Base-by-base conservation (phyloP, 805 yeast species). In the Candida sithepensis region DNA sequence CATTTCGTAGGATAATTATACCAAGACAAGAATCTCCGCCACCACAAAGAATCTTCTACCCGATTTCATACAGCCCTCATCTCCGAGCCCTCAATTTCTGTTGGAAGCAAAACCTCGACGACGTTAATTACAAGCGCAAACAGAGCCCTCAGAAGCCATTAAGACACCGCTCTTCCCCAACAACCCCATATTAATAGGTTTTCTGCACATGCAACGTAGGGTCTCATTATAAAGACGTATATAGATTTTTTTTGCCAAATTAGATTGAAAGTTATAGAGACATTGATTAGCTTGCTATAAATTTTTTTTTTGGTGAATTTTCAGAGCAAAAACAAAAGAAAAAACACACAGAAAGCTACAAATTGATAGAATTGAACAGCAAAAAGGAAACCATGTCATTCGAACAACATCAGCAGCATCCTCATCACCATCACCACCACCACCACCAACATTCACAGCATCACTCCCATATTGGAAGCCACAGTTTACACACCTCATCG, bases 401-500 rank as follows among this genome's bases (percentile, higher is more conserved):
- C 18, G 38, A 34, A 32, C 50, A 41, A 7, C 39, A 41, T 8
- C 30, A 32, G n/a, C 44, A 41, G 28, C 44, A 33, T 21, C 26
- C 28, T 18, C 46, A 41, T 13, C 19, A 44, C 7, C 47, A 44
- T 10, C 48, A 45, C 40, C 47, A 42, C 28, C 50, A 41, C 30
- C 44, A 40, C 41, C 43, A 47, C 36, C 22, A 21, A 13, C 28
- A 39, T 22, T 22, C 14, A 39, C 19, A 39, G 34, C 47, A 39
- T 30, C 41, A 42, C 23, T 23, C 28, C 7, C 21, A 24, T 42
- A n/a, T 32, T 21, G 23, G 30, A 33, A 42, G 34, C 21, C 20
- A 24, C 23, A 1, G 22, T 28, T 20, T 23, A 14, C 23, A 26
- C 32, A 12, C 28, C 21, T 26, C 42, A 23, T 30, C 46, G 10